phyloP scores from a whole-genome alignment of 768 basidiomycete species.

The Gloeopeniophorella convolvens region DNA sequence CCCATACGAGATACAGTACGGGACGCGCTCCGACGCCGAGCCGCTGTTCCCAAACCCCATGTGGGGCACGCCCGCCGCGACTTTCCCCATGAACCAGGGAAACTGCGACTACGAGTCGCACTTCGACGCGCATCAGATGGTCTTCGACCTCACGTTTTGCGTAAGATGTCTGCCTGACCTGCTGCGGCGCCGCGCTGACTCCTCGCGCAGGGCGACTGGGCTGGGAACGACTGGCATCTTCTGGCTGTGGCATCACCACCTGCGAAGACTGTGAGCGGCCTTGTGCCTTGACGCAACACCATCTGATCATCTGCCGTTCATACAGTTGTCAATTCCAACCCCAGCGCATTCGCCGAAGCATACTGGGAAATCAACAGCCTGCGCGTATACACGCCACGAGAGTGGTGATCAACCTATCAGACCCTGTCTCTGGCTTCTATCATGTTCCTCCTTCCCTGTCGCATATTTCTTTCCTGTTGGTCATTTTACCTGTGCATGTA shows the following conservation, averaged over 20 bases:
- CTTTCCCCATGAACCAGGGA: slow-evolving; percentile 35
- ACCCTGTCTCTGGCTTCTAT: neutral
- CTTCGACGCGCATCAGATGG: slow-evolving; percentile 46
- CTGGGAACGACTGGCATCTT: slow-evolving; percentile 1
- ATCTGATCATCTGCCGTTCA: neutral
- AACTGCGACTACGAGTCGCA: slow-evolving; percentile 47
- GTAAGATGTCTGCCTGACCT: slow-evolving; percentile 31
- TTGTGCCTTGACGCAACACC: neutral
- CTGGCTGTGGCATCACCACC: slow-evolving; percentile 33
- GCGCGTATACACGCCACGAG: slow-evolving; percentile 41
- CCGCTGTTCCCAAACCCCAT: slow-evolving; percentile 3
- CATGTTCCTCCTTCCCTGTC: too few species aligned
- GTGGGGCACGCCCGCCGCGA: too few species aligned
- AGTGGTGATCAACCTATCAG: neutral
- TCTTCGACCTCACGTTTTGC: slow-evolving; percentile 60
- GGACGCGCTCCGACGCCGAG: neutral
- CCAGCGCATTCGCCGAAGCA: slow-evolving; percentile 49
- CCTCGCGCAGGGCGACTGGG: slow-evolving; percentile 17
- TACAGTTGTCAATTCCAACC: slow-evolving; percentile 54
- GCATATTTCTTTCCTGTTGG: too few species aligned
- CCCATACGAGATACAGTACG: slow-evolving; percentile 35
- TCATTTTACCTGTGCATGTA: too few species aligned
- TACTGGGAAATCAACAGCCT: slow-evolving; percentile 67
- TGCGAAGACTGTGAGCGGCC: slow-evolving; percentile 42
- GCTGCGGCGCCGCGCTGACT: too few species aligned